Evolutionary conservation across 1,284 basidiomycete genomes (phyloP).

Genomic region (Lentinula novae-zelandiae): DNA sequence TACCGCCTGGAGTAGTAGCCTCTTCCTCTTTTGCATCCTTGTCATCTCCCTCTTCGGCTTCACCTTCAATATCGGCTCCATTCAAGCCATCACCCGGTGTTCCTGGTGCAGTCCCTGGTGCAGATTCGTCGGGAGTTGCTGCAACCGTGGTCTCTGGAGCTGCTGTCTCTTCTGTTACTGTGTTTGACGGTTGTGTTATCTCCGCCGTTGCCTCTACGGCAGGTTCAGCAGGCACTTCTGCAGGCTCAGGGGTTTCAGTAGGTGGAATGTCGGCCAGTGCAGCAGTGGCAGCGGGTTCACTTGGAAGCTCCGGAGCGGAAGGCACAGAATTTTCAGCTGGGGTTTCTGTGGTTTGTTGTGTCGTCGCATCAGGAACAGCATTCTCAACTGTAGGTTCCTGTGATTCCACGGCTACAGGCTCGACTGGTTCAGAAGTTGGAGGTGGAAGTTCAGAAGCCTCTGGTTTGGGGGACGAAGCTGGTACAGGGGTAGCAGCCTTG

Average conservation of each 20-base stretch:
- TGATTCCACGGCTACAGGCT: conserved; percentile 4
- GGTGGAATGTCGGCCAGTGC: not conserved
- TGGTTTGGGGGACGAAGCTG: conserved; percentile 15
- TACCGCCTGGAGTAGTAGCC: conserved; percentile 1
- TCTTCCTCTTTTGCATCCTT: conserved; percentile 16
- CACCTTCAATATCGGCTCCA: conserved; percentile 15
- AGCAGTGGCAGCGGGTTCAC: not conserved
- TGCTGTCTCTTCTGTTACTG: conserved; percentile 6
- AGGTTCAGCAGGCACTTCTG: not conserved
- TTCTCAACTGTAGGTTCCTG: not conserved
- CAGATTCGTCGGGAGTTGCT: conserved; percentile 7
- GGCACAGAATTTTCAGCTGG: not conserved
- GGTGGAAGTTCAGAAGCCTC: conserved; percentile 6
- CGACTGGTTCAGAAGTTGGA: not conserved
- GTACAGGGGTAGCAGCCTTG: conserved; percentile 7
- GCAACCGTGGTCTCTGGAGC: conserved; percentile 11
- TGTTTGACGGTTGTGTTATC: conserved; percentile 12
- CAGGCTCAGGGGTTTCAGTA: not conserved
- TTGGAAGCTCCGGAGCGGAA: not conserved
- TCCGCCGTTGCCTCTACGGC: conserved; percentile 4
- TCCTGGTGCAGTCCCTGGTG: conserved; percentile 3
- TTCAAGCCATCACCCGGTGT: conserved; percentile 15
- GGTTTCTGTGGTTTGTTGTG: not conserved
- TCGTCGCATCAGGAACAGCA: not conserved
- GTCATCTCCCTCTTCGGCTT: conserved; percentile 16